Conservation (phyloP, 441 rosid genomes). For the Gossypium davidsonii region DNA sequence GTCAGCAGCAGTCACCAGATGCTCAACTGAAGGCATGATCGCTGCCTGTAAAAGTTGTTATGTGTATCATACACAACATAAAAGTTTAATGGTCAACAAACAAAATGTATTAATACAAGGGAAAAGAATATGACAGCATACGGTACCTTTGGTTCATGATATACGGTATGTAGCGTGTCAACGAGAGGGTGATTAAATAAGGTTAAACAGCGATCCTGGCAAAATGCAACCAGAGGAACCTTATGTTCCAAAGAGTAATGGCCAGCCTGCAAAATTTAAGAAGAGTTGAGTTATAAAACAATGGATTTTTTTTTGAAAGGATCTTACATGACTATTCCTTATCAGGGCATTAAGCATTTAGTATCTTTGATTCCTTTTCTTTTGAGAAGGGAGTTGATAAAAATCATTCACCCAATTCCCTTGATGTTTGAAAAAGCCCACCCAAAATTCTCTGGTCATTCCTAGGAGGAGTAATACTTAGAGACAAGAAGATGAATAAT, state of each 20-base stretch:
- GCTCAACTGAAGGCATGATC: conserved; percentile 68
- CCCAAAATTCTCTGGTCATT: conserved; percentile 3
- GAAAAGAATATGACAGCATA: conserved; percentile 1
- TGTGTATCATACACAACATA: conserved; percentile 7
- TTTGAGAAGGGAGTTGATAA: background rate
- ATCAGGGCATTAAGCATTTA: background rate
- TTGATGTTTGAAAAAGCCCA: background rate
- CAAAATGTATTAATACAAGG: conserved; percentile 1
- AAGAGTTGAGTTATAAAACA: background rate
- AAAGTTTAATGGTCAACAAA: conserved; percentile 10
- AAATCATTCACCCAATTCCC: background rate
- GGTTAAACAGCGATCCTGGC: conserved; percentile 74
- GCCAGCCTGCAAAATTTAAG: conserved; percentile 48
- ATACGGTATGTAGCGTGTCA: conserved; percentile 59
- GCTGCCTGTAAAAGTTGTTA: conserved; percentile 56
- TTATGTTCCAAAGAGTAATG: conserved; percentile 67
- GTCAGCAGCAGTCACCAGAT: conserved; percentile 59
- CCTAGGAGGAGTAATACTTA: background rate
- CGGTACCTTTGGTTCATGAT: conserved; percentile 76
- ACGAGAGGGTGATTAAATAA: conserved; percentile 77
- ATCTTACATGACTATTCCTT: background rate
- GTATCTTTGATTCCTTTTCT: background rate
- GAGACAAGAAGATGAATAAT: background rate
- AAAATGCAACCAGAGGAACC: conserved; percentile 80
- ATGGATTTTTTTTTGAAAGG: background rate